Percentiles rank a stretch among this genome's conserved stretches.
phyloP scores from a whole-genome alignment of 2,329 filamentous ascomycete species.

The Fusarium tanahbumbuense region DNA sequence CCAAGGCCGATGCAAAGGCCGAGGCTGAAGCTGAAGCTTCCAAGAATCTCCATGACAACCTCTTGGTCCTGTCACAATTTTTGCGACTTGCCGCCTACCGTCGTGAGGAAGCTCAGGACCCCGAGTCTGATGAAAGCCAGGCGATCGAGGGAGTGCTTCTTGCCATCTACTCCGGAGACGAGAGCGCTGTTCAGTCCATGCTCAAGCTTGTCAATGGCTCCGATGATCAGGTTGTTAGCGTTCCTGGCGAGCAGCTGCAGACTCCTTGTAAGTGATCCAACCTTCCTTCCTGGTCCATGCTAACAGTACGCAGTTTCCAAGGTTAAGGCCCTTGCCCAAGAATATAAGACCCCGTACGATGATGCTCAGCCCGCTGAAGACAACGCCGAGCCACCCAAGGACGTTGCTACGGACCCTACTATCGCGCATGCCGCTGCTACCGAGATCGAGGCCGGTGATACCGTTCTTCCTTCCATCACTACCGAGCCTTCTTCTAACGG shows the following conservation, averaged over 20 bases:
- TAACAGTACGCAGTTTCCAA: constrained; percentile 50
- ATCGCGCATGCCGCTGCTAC: constrained; percentile 74
- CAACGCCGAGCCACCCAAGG: constrained; percentile 50
- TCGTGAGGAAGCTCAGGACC: constrained; percentile 74
- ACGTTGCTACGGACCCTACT: constrained; percentile 70
- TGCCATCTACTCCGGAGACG: constrained; percentile 82
- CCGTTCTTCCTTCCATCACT: constrained; percentile 52
- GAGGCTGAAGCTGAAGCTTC: constrained; percentile 63
- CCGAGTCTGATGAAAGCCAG: constrained; percentile 76
- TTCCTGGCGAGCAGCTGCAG: constrained; percentile 71
- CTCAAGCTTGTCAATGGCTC: constrained; percentile 80
- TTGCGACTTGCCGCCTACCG: constrained; percentile 82
- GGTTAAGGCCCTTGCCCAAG: constrained; percentile 59
- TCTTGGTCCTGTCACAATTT: constrained; percentile 82
- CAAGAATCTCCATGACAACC: constrained; percentile 70
- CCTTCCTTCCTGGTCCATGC: constrained; percentile 3
- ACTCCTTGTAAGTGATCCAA: constrained; percentile 75
- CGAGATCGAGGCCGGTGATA: constrained; percentile 68
- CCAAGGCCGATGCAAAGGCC: constrained; percentile 64
- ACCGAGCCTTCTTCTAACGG: constrained; percentile 55
- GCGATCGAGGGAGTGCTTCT: constrained; percentile 84
- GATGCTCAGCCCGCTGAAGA: constrained; percentile 49
- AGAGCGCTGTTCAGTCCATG: constrained; percentile 78
- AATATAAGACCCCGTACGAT: constrained; percentile 63
- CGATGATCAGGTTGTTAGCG: constrained; percentile 73